Conservation (phyloP, 345 rosid genomes). For the Linum tenue region DNA sequence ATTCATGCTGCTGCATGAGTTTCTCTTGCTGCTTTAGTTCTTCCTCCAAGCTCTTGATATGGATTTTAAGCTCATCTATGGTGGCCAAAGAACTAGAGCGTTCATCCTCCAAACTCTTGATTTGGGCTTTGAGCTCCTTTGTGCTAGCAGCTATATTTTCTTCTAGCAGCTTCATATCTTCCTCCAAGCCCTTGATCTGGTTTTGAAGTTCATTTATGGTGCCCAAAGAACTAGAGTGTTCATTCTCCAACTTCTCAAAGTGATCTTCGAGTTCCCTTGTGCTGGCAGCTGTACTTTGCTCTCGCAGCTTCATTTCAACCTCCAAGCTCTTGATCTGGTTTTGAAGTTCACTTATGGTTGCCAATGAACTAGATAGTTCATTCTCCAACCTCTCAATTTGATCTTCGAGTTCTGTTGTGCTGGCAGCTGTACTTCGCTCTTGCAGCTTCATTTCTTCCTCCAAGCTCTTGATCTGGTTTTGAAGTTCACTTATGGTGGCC, state of each 20-base stretch:
- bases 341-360: slow-evolving; percentile 41
- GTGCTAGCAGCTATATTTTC: slow-evolving; percentile 1
- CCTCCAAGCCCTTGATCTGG: background rate
- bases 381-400: background rate
- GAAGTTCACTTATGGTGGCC: slow-evolving; percentile 39
- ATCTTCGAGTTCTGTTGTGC: background rate
- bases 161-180: background rate
- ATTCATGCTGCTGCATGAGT: too few relatives aligned
- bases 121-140: slow-evolving; percentile 18
- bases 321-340: slow-evolving; percentile 40
- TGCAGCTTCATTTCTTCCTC: slow-evolving; percentile 13
- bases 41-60: slow-evolving; percentile 35
- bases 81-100: slow-evolving; percentile 24
- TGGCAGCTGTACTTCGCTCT: background rate
- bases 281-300: slow-evolving; percentile 12
- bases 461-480: slow-evolving; percentile 36
- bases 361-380: slow-evolving; percentile 20
- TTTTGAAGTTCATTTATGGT: slow-evolving; percentile 1
- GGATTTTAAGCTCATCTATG: slow-evolving; percentile 42
- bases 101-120: slow-evolving; percentile 20
- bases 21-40: background rate
- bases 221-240: background rate
- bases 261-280: slow-evolving; percentile 43
- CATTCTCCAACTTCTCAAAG: slow-evolving; percentile 34
- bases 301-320: background rate